phyloP scores from a whole-genome alignment of 495 filamentous ascomycete species.

The Aspergillus leporis region DNA sequence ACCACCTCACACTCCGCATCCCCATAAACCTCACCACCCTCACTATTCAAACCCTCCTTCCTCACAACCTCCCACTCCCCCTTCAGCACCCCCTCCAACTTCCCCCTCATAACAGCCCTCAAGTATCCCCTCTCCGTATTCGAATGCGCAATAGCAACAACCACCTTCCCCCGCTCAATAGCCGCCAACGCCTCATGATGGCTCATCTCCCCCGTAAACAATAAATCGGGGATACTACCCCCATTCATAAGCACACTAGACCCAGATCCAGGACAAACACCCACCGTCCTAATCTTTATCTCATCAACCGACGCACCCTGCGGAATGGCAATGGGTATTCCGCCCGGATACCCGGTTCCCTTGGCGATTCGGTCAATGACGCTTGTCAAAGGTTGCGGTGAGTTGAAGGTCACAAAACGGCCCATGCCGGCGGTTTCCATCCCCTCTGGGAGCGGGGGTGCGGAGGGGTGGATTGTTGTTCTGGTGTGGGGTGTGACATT shows the following conservation, averaged over 20 bases:
- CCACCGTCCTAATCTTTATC: slow-evolving; percentile 58
- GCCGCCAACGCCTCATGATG: slow-evolving; percentile 89
- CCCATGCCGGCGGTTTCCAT: slow-evolving; percentile 77
- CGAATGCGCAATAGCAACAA: slow-evolving; percentile 84
- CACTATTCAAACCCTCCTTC: slow-evolving; percentile 31
- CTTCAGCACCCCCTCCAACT: slow-evolving; percentile 57
- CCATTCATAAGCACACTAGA: slow-evolving; percentile 68
- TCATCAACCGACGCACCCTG: slow-evolving; percentile 52
- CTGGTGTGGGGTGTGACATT: slow-evolving; percentile 45
- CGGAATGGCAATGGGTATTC: slow-evolving; percentile 69
- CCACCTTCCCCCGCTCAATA: slow-evolving; percentile 82
- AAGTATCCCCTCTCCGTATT: slow-evolving; percentile 88
- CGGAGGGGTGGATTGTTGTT: slow-evolving; percentile 52
- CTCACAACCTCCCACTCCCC: slow-evolving; percentile 53
- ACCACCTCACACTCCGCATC: slow-evolving; percentile 60
- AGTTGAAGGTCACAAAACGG: slow-evolving; percentile 63
- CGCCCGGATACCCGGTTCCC: slow-evolving; percentile 62
- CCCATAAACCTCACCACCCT: slow-evolving; percentile 42
- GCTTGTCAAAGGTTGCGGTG: slow-evolving; percentile 56
- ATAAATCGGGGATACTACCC: slow-evolving; percentile 63
- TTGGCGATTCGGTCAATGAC: slow-evolving; percentile 63
- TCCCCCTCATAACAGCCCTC: slow-evolving; percentile 63
- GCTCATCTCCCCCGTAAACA: slow-evolving; percentile 89
- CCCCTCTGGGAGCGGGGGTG: slow-evolving; percentile 44
- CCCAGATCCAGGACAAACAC: slow-evolving; percentile 85